Evolutionary conservation across 352 stramenopile genomes (phyloP).

Genomic region (Phytophthora sansomeana): DNA sequence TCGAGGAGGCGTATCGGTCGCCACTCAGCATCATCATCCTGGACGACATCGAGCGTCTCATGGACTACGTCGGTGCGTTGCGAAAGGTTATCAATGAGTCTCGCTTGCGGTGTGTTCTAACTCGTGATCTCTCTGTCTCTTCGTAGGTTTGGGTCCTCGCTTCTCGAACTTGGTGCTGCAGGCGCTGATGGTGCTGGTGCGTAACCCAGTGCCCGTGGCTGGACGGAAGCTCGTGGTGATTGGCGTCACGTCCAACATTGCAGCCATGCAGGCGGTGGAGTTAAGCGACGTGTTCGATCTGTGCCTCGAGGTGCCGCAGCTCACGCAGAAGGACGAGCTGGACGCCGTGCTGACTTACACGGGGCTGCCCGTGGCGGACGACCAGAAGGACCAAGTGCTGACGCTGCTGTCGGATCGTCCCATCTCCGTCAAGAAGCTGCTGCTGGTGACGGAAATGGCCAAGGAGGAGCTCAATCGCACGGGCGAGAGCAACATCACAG

Average conservation of each 20-base stretch:
- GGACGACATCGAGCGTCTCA: slow-evolving; percentile 99
- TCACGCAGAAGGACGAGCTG: slow-evolving; percentile 92
- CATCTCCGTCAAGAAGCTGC: slow-evolving; percentile 98
- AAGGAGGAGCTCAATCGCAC: slow-evolving; percentile 85
- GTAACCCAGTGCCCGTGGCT: slow-evolving; percentile 95
- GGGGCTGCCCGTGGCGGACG: slow-evolving; percentile 77
- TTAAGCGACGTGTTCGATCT: slow-evolving; percentile 96
- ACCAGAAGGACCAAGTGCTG: slow-evolving; percentile 75
- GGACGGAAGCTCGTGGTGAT: slow-evolving; percentile 97
- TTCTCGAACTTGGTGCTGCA: slow-evolving; percentile 99
- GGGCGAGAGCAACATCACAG: slow-evolving; percentile 75
- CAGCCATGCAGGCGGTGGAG: slow-evolving; percentile 94
- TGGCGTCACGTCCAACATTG: slow-evolving; percentile 94
- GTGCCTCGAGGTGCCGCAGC: slow-evolving; percentile 91
- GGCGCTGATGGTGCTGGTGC: slow-evolving; percentile 98
- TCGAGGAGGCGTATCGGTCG: slow-evolving; percentile 98
- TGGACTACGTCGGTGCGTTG: slow-evolving; percentile 94
- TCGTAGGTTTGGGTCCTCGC: slow-evolving; percentile 91
- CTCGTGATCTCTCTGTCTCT: slow-evolving; percentile 2
- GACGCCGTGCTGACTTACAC: slow-evolving; percentile 84
- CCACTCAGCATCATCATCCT: slow-evolving; percentile 99
- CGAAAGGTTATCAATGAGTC: not conserved
- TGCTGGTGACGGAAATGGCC: slow-evolving; percentile 98
- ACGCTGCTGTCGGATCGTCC: slow-evolving; percentile 87
- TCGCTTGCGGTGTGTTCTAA: slow-evolving; percentile 10